Evolutionary conservation across 345 rosid species (phyloP), one percentile per base, ranked within the genome.

Genomic region (Leavenworthia alabamica): DNA sequence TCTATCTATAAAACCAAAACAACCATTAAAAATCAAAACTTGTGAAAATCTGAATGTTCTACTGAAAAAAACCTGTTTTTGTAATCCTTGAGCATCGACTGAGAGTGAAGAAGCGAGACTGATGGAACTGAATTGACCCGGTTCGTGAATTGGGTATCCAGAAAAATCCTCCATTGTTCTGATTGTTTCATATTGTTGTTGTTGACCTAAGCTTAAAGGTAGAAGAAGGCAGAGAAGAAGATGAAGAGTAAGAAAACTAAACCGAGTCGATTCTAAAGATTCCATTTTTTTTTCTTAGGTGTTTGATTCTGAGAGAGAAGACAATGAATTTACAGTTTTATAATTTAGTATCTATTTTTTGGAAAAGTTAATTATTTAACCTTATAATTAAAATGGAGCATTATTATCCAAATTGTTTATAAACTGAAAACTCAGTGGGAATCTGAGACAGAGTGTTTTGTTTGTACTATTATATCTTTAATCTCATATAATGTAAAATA

Each of bases 101-200:
- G 78, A 72, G 6, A 88, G 81, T 55, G 86, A 75, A 65, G 83
- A 72, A 74, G 67, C 77, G 12, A 78, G 72, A 61, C 41, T 51
- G 28, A 66, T 6, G 17, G 41, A 36, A 14, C 56, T 64, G 40
- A 77, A 62, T 52, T 50, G 74, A 56, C 69, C 56, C 66, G 82
- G 73, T 68, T 85, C 93, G 52, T 74, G 82, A 64, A 89, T 50
- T 19, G 90, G 85, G 79, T 86, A 87, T 6, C 97, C 97, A 3
- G 97, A 85, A 78, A 90, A 90, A 41, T 78, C 94, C 60, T 88
- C 86, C 96, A 88, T 84, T 24, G 86, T 88, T 77, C 47, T 75
- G 49, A 65, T 73, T 11, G 86, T 79, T 78, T 77, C 70, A 17
- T 67, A 35, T 66, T 61, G 39, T 66, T 61, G 62, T 7, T 64